Conservation (phyloP, 352 stramenopile species). For the Peronospora tabacina region DNA sequence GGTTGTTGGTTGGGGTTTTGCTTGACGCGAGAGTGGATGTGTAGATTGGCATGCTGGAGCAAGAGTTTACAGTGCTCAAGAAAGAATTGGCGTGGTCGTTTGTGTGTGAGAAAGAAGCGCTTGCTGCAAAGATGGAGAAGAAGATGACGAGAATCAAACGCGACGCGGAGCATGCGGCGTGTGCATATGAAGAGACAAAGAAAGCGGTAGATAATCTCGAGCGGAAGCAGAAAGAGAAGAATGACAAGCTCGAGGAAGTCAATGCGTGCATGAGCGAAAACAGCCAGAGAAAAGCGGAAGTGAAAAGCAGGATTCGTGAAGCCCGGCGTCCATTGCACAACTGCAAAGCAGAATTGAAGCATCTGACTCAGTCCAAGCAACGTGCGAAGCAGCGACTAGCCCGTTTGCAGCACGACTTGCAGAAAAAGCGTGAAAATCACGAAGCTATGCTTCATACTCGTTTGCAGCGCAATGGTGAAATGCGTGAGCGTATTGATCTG, state of each 20-base stretch:
- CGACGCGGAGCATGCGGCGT: slow-evolving; percentile 31
- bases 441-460: slow-evolving; percentile 48
- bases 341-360: slow-evolving; percentile 61
- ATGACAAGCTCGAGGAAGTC: slow-evolving; percentile 49
- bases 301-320: slow-evolving; percentile 58
- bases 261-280: slow-evolving; percentile 35
- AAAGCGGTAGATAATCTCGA: slow-evolving; percentile 42
- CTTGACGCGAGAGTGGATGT: neutral
- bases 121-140: slow-evolving; percentile 41
- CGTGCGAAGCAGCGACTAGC: slow-evolving; percentile 42
- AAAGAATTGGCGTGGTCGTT: slow-evolving; percentile 81
- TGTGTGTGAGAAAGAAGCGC: slow-evolving; percentile 55
- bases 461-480: slow-evolving; percentile 51
- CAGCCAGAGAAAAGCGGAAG: slow-evolving; percentile 39
- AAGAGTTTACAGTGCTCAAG: slow-evolving; percentile 65
- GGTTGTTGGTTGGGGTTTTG: neutral
- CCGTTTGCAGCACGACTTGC: slow-evolving; percentile 43
- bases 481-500: slow-evolving; percentile 44
- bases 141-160: slow-evolving; percentile 51
- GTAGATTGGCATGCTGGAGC: slow-evolving; percentile 67
- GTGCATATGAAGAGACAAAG: slow-evolving; percentile 43
- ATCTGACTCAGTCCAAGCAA: slow-evolving; percentile 44
- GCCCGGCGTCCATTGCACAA: slow-evolving; percentile 51
- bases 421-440: slow-evolving; percentile 46
- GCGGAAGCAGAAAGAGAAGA: slow-evolving; percentile 55